Base-by-base conservation (phyloP, 228 moss, liverwort and hornwort genomes). In the Sphagnum magellanicum region DNA sequence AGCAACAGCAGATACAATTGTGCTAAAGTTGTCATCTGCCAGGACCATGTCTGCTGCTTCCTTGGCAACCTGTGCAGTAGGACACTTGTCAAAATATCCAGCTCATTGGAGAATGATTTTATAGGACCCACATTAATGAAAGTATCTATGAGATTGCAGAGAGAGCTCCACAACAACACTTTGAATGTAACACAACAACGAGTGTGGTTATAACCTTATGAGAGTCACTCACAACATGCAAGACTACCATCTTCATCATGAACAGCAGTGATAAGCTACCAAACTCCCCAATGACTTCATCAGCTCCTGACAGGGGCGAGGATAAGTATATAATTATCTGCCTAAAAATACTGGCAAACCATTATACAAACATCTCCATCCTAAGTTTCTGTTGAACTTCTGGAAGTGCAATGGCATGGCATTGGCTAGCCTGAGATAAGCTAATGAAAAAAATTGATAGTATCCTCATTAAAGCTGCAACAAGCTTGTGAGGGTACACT, bases 21-120 rank as follows among this genome's bases (percentile, higher is more conserved):
- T 94, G 49, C 89, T 85, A 72, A 94, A 94, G 73, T 94, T 88
- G 50, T 94, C 94, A 72, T 94, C 94, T 0, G 94, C 94, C 6
- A 94, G 79, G 5, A 94, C 91, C 94, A 94, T 94, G 67, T 94
- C 94, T 51, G 89, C 78, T 5, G 94, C 94, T 68, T 94, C 94
- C 61, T 94, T 94, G 0, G 94, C 94, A 74, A 94, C 94, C 94
- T 94, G 79, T 64, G 32, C 32, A 32, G 32, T 32, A 32, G 32
- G 65, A 32, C 2, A 32, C 6, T 16, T 4, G 53, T 6, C 57
- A 64, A 32, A 49, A 65, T 4, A 9, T 63, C 17, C 16, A 16
- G 48, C 32, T 32, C 32, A 32, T 32, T 32, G 32, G 32, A 32
- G 32, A 32, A 32, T 3, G 32, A 32, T 32, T 1, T 32, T 32